Evolutionary conservation across 2,329 filamentous ascomycete genomes (phyloP), one percentile per base, ranked within the genome.

Genomic region (Hyphodiscus sp.): DNA sequence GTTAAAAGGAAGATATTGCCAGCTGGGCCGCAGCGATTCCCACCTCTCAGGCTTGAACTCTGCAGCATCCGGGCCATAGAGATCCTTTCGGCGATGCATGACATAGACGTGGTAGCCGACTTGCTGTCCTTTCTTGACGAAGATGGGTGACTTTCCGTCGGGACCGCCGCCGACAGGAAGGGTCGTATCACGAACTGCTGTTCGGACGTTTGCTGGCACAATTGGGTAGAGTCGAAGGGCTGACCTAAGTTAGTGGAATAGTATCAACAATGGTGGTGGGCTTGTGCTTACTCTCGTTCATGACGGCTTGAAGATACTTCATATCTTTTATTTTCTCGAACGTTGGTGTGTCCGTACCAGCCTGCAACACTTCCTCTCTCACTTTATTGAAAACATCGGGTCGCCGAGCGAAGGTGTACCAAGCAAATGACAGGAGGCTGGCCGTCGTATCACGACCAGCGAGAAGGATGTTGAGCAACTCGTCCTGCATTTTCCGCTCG

Each of bases 1-100:
- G 43, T 45, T 45, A 18, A 45, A 45, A 15, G 43, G 43, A 10
- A 45, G n/a, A 20, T 45, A 20, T 45, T 45, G 19, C 38, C 19
- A 50, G 20, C 48, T 26, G 16, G 38, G 48, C 44, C 48, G 26
- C n/a, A 50, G 11, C n/a, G 48, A n/a, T 20, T 56, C 49, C 58
- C 58, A 60, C 13, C 58, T 44, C 30, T 60, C 58, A 1, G 58
- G 58, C 41, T 41, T 54, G 47, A 56, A 61, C 56, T 63, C 65
- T 2, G 64, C 56, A 73, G 30, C 72, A 55, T 90, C 82, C 0
- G 73, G 65, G 2, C 87, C 87, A 63, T 87, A 92, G 26, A 90
- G 73, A 54, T 84, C 80, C 5, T 63, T 65, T 16, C 68, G 62
- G 30, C 67, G 60, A 43, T 71, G 69, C 57, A 73, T 62, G 2